Percentiles rank a stretch among this genome's conserved stretches.
Evolutionary conservation across 805 yeast species (phyloP).

Genomic region (Ogataea nonfermentans): DNA sequence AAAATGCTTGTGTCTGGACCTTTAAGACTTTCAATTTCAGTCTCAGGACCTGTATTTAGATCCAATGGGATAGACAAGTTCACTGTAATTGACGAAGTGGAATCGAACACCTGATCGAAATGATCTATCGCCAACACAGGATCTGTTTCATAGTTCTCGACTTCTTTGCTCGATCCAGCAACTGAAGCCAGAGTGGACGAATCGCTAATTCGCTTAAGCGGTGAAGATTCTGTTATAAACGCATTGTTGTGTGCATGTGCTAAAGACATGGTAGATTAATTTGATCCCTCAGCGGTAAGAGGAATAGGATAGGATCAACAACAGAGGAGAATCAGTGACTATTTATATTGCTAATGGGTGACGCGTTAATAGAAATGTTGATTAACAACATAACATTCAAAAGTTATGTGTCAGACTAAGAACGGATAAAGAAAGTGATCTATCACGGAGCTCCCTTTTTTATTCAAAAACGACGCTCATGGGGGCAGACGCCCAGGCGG

Average conservation of each 20-base stretch:
- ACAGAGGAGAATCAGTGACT: neutral
- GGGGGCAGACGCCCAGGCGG: conserved; percentile 5
- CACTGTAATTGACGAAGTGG: conserved; percentile 16
- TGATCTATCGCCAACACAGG: conserved; percentile 1
- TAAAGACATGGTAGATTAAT: conserved; percentile 5
- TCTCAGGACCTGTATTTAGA: neutral
- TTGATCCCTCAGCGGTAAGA: conserved; percentile 1
- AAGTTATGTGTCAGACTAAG: conserved; percentile 2
- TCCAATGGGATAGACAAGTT: conserved; percentile 3
- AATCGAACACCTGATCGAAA: conserved; percentile 12
- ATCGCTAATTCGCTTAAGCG: conserved; percentile 9
- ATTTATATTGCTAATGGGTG: neutral
- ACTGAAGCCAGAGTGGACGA: conserved; percentile 9
- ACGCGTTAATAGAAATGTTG: neutral
- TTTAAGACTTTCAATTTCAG: conserved; percentile 3
- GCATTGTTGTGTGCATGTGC: conserved; percentile 5
- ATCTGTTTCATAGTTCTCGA: conserved; percentile 2
- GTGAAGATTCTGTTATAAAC: conserved; percentile 1
- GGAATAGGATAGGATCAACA: neutral
- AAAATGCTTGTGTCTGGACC: conserved; percentile 17
- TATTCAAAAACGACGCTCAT: neutral
- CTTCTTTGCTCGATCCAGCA: conserved; percentile 1
- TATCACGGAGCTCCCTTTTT: conserved; percentile 4
- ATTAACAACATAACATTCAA: conserved; percentile 5
- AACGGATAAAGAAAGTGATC: conserved; percentile 1